These are phyloP conservation scores for Alloascoidea africana DNA, from an alignment of 805 yeast genomes.

Conservation along the genomic window DNA sequence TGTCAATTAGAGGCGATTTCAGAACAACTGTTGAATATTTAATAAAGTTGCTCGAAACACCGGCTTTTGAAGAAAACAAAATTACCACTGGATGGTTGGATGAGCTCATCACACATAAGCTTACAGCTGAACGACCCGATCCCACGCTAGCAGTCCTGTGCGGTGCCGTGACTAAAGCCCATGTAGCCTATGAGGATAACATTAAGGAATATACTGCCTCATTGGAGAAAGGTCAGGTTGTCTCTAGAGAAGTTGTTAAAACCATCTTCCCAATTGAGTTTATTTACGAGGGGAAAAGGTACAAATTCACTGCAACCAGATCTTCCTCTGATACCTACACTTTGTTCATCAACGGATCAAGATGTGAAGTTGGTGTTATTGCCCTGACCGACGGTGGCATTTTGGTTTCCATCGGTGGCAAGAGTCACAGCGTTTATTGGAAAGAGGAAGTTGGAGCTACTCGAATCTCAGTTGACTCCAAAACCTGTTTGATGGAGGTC, in stretches of 20 bases:
- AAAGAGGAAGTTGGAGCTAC: constrained; percentile 95
- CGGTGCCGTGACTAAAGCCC: constrained; percentile 97
- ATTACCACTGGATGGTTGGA: constrained; percentile 99
- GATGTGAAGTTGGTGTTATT: constrained; percentile 75
- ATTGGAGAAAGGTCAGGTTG: constrained; percentile 94
- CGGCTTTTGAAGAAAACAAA: constrained; percentile 90
- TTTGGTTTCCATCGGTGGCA: constrained; percentile 76
- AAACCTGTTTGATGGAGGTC: constrained; percentile 84
- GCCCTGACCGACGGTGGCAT: constrained; percentile 92
- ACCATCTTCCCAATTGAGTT: constrained; percentile 89
- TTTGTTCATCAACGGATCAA: constrained; percentile 85
- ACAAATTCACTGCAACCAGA: constrained; percentile 91
- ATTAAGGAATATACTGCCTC: constrained; percentile 54
- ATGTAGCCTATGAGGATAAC: constrained; percentile 57
- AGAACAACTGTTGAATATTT: constrained; percentile 95
- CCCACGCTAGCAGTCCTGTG: constrained; percentile 80
- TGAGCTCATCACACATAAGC: constrained; percentile 81
- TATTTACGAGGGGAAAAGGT: constrained; percentile 86
- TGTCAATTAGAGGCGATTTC: constrained; percentile 96
- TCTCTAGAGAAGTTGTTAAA: constrained; percentile 63
- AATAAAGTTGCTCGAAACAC: constrained; percentile 88
- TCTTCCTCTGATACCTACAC: constrained; percentile 78
- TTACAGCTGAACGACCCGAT: constrained; percentile 97
- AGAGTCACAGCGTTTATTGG: constrained; percentile 92
- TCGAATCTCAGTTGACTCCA: constrained; percentile 86